Percentiles rank a stretch among this genome's conserved stretches.
Conservation (phyloP, 169 alveolate species). For the Theileria equi region DNA sequence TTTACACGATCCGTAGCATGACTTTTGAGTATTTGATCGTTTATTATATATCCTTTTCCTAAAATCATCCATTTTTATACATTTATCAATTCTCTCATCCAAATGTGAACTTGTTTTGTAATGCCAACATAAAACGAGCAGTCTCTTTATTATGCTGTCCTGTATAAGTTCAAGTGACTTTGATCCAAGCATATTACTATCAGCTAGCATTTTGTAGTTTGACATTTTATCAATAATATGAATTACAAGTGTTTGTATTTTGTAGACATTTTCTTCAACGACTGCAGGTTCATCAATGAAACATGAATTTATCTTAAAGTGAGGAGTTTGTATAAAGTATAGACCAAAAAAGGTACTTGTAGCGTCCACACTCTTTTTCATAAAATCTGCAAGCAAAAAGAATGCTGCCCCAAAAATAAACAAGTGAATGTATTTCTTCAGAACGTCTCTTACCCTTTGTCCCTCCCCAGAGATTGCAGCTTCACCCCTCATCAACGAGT, state of each 20-base stretch:
- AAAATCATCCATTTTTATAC: not conserved
- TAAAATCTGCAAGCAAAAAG: slow-evolving; percentile 33
- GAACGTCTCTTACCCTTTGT: slow-evolving; percentile 13
- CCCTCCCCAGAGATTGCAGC: slow-evolving; percentile 5
- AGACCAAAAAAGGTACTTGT: slow-evolving; percentile 32
- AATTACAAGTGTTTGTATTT: slow-evolving; percentile 26
- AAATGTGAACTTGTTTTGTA: slow-evolving; percentile 18
- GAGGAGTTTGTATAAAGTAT: slow-evolving; percentile 33
- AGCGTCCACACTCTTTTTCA: slow-evolving; percentile 27
- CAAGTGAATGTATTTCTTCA: slow-evolving; percentile 18
- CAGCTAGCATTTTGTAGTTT: slow-evolving; percentile 11
- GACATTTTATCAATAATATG: slow-evolving; percentile 6
- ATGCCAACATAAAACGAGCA: slow-evolving; percentile 35
- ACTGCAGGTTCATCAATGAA: slow-evolving; percentile 8
- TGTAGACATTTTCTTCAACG: slow-evolving; percentile 30
- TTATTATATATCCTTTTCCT: no score
- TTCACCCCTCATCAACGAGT: not conserved
- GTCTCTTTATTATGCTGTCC: slow-evolving; percentile 11
- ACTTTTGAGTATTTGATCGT: no score
- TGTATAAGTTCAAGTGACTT: not conserved
- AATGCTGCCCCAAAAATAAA: slow-evolving; percentile 17
- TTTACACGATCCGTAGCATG: not conserved
- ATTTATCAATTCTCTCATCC: not conserved
- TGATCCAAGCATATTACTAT: slow-evolving; percentile 15
- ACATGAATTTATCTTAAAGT: slow-evolving; percentile 9